These are phyloP conservation scores for Sporothrix schenckii DNA, from an alignment of 2,329 filamentous ascomycete genomes.

Conservation along the genomic window DNA sequence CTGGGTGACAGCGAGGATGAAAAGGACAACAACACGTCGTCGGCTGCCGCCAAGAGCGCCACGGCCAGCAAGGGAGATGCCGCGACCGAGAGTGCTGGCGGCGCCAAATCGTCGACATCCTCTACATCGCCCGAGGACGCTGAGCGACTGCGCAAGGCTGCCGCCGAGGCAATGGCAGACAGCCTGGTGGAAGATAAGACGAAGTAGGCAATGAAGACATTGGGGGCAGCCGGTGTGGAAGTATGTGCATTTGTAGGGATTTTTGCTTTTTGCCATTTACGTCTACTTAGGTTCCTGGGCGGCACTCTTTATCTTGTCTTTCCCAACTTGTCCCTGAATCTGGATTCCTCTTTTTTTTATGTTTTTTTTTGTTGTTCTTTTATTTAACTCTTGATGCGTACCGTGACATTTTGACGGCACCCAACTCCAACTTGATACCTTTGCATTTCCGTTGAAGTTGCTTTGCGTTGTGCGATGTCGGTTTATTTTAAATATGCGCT, in stretches of 20 bases:
- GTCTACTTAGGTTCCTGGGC: not conserved
- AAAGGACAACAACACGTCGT: constrained; percentile 62
- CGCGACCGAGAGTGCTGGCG: not conserved
- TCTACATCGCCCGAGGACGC: constrained; percentile 35
- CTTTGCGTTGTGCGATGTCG: not conserved
- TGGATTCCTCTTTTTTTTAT: not conserved
- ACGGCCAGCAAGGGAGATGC: constrained; percentile 49
- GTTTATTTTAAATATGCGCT: no score
- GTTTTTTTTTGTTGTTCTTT: not conserved
- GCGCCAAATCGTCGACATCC: constrained; percentile 24
- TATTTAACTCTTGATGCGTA: constrained; percentile 1
- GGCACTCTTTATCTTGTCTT: not conserved
- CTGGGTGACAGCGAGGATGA: constrained; percentile 95
- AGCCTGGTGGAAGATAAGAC: constrained; percentile 39
- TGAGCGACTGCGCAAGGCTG: constrained; percentile 39
- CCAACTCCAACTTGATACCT: constrained; percentile 23
- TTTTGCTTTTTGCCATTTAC: not conserved
- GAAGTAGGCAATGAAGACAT: constrained; percentile 6
- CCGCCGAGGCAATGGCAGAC: constrained; percentile 39
- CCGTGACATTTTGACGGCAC: constrained; percentile 8
- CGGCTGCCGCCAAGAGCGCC: constrained; percentile 11
- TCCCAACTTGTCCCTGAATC: not conserved
- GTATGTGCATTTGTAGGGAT: not conserved
- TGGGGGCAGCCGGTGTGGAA: not conserved
- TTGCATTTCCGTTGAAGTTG: not conserved